Evolutionary conservation across 106 monocot species (phyloP).

Genomic region (Cymbidium sinense): DNA sequence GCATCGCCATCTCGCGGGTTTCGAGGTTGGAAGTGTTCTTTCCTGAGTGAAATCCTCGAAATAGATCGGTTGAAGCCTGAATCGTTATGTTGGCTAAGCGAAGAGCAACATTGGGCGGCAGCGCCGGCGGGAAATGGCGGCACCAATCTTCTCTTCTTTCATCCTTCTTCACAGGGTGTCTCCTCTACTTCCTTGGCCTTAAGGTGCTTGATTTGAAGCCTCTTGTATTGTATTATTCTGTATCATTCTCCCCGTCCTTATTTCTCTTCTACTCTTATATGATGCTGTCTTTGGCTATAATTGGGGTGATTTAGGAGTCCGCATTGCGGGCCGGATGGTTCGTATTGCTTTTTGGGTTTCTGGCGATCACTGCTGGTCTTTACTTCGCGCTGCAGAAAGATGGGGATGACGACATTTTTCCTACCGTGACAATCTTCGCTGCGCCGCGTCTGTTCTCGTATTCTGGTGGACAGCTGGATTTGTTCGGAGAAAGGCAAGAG

Average conservation of each 20-base stretch:
- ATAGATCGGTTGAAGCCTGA: not conserved
- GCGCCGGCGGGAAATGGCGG: not conserved
- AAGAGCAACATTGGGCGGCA: not conserved
- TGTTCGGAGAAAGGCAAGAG: slow-evolving; percentile 37
- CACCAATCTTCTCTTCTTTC: not conserved
- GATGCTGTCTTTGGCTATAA: not conserved
- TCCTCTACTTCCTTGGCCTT: not conserved
- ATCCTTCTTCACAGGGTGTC: not conserved
- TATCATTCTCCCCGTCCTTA: too few relatives aligned
- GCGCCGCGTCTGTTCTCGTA: slow-evolving; percentile 38
- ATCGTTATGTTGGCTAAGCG: not conserved
- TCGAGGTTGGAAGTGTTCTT: not conserved
- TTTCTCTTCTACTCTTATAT: not conserved
- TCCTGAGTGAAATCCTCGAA: not conserved
- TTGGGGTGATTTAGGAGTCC: not conserved
- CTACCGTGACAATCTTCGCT: slow-evolving; percentile 54
- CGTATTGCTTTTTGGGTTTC: not conserved
- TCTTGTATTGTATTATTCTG: not conserved
- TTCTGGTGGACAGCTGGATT: slow-evolving; percentile 3
- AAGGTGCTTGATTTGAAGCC: not conserved
- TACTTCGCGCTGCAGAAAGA: not conserved
- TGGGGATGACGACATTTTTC: slow-evolving; percentile 12
- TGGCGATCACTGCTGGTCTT: not conserved
- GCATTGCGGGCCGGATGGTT: not conserved
- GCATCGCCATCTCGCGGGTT: too few relatives aligned